Evolutionary conservation across 2,329 filamentous ascomycete genomes (phyloP), one percentile per base, ranked within the genome.

Genomic region (Westerdykella sp.): DNA sequence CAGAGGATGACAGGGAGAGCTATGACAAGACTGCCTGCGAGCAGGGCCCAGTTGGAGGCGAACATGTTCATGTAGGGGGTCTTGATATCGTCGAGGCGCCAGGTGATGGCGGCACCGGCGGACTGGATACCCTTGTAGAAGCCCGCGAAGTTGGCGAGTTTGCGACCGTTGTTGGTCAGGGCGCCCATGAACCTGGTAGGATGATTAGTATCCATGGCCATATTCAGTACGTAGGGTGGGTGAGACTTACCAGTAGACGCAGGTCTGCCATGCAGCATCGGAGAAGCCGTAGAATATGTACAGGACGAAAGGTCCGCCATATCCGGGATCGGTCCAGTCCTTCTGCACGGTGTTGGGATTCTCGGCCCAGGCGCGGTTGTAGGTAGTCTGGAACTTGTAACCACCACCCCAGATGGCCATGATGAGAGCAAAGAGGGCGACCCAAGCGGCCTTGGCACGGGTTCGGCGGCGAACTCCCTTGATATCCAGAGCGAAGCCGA

Each of bases 81-180:
- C 34, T 57, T 56, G 22, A 54, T 50, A 30, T 78, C 70, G 59
- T 93, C 86, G 42, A 93, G 66, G 21, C 80, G 77, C 81, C 80
- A 86, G 57, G 80, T 85, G 56, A 90, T 78, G 45, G 85, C 88
- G 3, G 83, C 82, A 55, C 87, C 88, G 14, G 86, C 87, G n/a
- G 86, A 91, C 67, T 95, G 88, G 51, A 95, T 85, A 40, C 84
- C 84, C 72, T 93, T 93, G 78, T 93, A 93, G 73, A 86, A 90
- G 49, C 87, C 90, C 34, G 88, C 85, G 60, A 91, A 85, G 73
- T 96, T 95, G 71, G 91, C 90, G 22, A 91, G 79, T 67, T 89
- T 91, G 66, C 90, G 87, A 47, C 86, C 81, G 50, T 91, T 95
- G 78, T 97, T 97, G 62, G 87, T 90, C 35, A 96, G 76, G 6